phyloP scores from a whole-genome alignment of 495 filamentous ascomycete genomes.

The Penicillium canescens region DNA sequence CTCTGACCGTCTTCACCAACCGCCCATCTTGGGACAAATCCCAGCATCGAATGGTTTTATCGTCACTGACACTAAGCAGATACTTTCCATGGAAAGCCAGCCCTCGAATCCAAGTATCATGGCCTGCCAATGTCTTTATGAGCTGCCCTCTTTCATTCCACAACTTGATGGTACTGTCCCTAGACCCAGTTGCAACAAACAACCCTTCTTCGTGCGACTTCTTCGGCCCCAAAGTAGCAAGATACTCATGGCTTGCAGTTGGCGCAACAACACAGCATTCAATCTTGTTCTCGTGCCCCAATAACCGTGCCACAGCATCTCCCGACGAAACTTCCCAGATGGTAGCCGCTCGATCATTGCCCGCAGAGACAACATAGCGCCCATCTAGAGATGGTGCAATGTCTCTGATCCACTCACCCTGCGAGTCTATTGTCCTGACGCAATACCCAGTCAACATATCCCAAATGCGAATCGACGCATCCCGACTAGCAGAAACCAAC shows the following conservation, averaged over 20 bases:
- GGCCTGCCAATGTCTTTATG: slow-evolving; percentile 84
- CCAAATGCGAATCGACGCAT: slow-evolving; percentile 13
- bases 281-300: slow-evolving; percentile 83
- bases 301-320: slow-evolving; percentile 70
- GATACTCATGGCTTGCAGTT: slow-evolving; percentile 66
- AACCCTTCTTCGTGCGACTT: slow-evolving; percentile 69
- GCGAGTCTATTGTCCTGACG: neutral
- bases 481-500: slow-evolving; percentile 68
- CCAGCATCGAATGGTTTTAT: slow-evolving; percentile 91
- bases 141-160: slow-evolving; percentile 82
- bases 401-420: slow-evolving; percentile 73
- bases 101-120: slow-evolving; percentile 91
- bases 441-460: slow-evolving; percentile 10
- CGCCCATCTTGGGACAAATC: slow-evolving; percentile 85
- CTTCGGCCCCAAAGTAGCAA: slow-evolving; percentile 73
- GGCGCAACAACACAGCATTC: slow-evolving; percentile 90
- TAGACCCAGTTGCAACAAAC: slow-evolving; percentile 83
- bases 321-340: slow-evolving; percentile 71
- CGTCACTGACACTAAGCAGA: slow-evolving; percentile 76
- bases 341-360: slow-evolving; percentile 73
- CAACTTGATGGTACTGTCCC: slow-evolving; percentile 86
- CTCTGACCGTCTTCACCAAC: slow-evolving; percentile 75
- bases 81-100: slow-evolving; percentile 92
- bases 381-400: slow-evolving; percentile 82
- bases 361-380: slow-evolving; percentile 74